Evolutionary conservation across 129 eudicot species (phyloP).

Genomic region (Heracleum sosnowskyi): DNA sequence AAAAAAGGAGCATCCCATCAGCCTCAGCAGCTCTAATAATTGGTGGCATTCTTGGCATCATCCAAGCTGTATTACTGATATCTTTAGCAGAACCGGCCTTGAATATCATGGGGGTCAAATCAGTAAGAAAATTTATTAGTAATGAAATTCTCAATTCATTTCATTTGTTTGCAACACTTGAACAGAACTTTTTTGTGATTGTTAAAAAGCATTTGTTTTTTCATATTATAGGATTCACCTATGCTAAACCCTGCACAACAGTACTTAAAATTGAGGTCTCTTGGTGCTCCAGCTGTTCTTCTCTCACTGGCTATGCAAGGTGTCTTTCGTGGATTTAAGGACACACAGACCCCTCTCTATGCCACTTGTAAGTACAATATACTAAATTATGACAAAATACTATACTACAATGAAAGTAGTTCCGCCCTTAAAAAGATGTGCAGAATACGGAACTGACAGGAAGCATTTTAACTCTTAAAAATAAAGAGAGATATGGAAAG

Average conservation of each 20-base stretch:
- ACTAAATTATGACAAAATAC: not conserved
- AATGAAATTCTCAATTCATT: not conserved
- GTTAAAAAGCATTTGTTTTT: not conserved
- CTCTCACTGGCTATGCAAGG: slow-evolving; percentile 92
- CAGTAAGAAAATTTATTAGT: slow-evolving; percentile 32
- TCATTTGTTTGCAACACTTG: not conserved
- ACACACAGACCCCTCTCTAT: slow-evolving; percentile 68
- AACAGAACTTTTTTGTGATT: not conserved
- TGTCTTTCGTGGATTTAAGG: slow-evolving; percentile 80
- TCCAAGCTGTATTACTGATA: slow-evolving; percentile 53
- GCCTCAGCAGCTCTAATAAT: slow-evolving; percentile 72
- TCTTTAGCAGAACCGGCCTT: slow-evolving; percentile 50
- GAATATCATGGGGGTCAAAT: slow-evolving; percentile 66
- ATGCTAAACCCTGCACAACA: slow-evolving; percentile 63
- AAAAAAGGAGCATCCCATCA: slow-evolving; percentile 54
- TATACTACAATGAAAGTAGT: not conserved
- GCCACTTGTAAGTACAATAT: slow-evolving; percentile 46
- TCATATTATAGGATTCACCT: slow-evolving; percentile 45
- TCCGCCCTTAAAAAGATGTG: not conserved
- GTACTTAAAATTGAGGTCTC: slow-evolving; percentile 60
- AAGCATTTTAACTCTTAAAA: not conserved
- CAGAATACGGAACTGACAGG: not conserved
- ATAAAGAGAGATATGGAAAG: not conserved
- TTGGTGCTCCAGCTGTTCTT: slow-evolving; percentile 93
- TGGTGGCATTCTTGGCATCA: slow-evolving; percentile 56